A percentile compares a stretch with the other conserved stretches of the same genome.
Conservation (phyloP, 345 rosid genomes). For the Carallia brachiata region DNA sequence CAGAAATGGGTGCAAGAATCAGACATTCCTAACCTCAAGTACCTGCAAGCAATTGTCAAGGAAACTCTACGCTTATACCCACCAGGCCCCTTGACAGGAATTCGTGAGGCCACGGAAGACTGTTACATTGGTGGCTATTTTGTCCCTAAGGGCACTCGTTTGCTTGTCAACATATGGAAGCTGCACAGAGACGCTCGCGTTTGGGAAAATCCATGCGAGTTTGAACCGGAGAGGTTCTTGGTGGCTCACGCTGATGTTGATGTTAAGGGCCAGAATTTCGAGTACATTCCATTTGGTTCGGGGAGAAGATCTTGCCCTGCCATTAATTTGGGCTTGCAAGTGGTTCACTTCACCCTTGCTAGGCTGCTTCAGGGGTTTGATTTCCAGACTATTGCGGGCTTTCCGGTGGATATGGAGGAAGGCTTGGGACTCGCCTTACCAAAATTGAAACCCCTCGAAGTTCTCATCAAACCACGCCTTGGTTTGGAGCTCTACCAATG, state of each 20-base stretch:
- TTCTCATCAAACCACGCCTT: conserved; percentile 18
- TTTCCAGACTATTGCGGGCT: conserved; percentile 6
- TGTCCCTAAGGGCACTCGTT: conserved; percentile 31
- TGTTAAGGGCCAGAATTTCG: conserved; percentile 23
- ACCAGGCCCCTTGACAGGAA: conserved; percentile 30
- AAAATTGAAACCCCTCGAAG: conserved; percentile 19
- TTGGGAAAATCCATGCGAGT: conserved; percentile 32
- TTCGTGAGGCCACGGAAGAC: conserved; percentile 39
- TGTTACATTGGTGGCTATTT: conserved; percentile 24
- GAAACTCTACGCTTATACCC: conserved; percentile 47
- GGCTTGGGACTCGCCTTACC: conserved; percentile 21
- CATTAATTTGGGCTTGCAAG: conserved; percentile 10
- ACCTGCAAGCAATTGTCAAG: conserved; percentile 56
- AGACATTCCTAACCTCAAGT: conserved; percentile 42
- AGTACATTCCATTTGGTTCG: conserved; percentile 29
- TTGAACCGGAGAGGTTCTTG: conserved; percentile 33
- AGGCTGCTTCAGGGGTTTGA: conserved; percentile 29
- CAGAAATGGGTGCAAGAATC: conserved; percentile 52
- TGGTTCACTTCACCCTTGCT: conserved; percentile 23
- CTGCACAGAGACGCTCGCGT: conserved; percentile 38
- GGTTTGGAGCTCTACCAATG: conserved; percentile 14
- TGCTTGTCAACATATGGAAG: conserved; percentile 38
- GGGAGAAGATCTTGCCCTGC: conserved; percentile 38
- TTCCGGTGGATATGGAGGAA: conserved; percentile 27
- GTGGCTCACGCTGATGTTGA: conserved; percentile 20